Conservation (phyloP, 257 asterid species). For the Ballota nigra region DNA sequence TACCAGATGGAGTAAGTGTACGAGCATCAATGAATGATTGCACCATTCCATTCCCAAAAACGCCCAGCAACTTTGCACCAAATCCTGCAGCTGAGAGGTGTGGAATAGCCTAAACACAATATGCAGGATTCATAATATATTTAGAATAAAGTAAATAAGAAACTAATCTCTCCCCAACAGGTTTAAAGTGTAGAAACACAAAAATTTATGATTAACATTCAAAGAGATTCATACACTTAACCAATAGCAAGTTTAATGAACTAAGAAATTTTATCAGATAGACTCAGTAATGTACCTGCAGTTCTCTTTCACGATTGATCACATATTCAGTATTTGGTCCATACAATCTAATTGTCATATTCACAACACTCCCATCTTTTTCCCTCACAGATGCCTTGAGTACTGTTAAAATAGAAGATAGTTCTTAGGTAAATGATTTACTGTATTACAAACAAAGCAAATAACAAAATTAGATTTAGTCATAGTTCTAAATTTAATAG, state of each 20-base stretch:
- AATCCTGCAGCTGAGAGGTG: conserved; percentile 95
- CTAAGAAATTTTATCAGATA: conserved; percentile 4
- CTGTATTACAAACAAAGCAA: conserved; percentile 19
- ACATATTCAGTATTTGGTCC: conserved; percentile 98
- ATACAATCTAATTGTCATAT: conserved; percentile 71
- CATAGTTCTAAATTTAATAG: conserved; percentile 7
- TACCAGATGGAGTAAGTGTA: conserved; percentile 80
- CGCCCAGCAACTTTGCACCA: conserved; percentile 96
- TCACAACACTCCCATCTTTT: conserved; percentile 37
- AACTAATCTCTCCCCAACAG: conserved; percentile 5
- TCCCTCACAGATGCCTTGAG: conserved; percentile 82
- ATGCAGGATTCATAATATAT: conserved; percentile 5
- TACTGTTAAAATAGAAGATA: conserved; percentile 48
- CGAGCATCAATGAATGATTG: conserved; percentile 92
- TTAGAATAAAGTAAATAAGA: conserved; percentile 7
- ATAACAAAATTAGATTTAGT: not conserved
- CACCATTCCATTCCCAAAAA: conserved; percentile 98
- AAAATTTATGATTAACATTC: conserved; percentile 1
- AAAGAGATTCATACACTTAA: not conserved
- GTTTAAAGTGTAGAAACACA: not conserved
- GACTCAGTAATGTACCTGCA: conserved; percentile 51
- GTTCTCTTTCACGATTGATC: conserved; percentile 83
- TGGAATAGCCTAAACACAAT: conserved; percentile 73
- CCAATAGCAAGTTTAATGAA: not conserved
- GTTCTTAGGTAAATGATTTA: conserved; percentile 12